Base-by-base conservation (phyloP, 163 green algal genomes). In the Chlorella variabilis region DNA sequence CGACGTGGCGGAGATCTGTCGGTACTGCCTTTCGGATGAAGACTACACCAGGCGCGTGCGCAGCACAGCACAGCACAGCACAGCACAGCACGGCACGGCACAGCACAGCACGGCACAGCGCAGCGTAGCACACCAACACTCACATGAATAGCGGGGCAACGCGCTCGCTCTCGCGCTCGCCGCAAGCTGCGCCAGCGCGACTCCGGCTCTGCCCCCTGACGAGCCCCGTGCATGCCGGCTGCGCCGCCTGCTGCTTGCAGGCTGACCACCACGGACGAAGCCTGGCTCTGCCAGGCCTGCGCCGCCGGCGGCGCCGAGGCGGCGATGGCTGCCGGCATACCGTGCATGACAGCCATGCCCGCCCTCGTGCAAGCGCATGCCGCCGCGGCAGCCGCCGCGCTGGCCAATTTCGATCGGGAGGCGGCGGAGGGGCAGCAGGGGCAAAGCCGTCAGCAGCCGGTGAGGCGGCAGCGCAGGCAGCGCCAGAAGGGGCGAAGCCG, bases 21-120 rank as follows among this genome's bases (percentile, higher is more conserved):
- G 9, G 27, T 39, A n/a, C 41, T 75, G 67, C 67, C 67, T 75
- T 21, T 38, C 67, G 1, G 67, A 75, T 27, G 67, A 56, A 45
- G 67, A 71, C 17, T 49, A 71, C 20, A 15, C 33, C 11, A 31
- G 63, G 61, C 49, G 63, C 45, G 45, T 15, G 11, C 45, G n/a
- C n/a, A n/a, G n/a, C n/a, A n/a, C n/a, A n/a, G n/a, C n/a, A n/a
- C n/a, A n/a, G n/a, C n/a, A n/a, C n/a, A n/a, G n/a, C n/a, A n/a
- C n/a, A n/a, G n/a, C n/a, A n/a, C n/a, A n/a, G n/a, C n/a, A n/a
- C n/a, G n/a, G n/a, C n/a, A n/a, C n/a, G n/a, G n/a, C n/a, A n/a
- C n/a, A n/a, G n/a, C n/a, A n/a, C n/a, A n/a, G n/a, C n/a, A n/a
- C n/a, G n/a, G n/a, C n/a, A n/a, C n/a, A n/a, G n/a, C n/a, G n/a